Conservation (phyloP, 164 flowering plant genomes). For the Amborella trichopoda region DNA sequence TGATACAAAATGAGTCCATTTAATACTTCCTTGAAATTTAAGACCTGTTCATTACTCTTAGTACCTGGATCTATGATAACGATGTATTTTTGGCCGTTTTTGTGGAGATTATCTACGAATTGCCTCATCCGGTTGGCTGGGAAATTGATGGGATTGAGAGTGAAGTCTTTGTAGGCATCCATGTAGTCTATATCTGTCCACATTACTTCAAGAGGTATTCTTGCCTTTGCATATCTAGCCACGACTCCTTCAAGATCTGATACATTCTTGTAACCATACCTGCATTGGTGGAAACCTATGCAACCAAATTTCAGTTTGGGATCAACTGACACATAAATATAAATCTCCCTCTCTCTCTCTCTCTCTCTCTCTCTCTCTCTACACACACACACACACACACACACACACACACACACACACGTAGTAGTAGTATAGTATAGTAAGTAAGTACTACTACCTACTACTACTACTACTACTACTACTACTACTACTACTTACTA, state of each 20-base stretch:
- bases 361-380: not conserved
- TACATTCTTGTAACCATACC: conserved; percentile 65
- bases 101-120: conserved; percentile 49
- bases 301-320: too few relatives aligned
- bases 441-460: too few relatives aligned
- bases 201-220: conserved; percentile 80
- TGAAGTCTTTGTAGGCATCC: conserved; percentile 76
- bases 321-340: too few relatives aligned
- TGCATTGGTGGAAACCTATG: conserved; percentile 82
- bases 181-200: conserved; percentile 91
- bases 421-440: not conserved
- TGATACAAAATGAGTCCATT: not conserved
- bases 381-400: not conserved
- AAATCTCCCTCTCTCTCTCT: not conserved
- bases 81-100: conserved; percentile 57
- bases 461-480: too few relatives aligned
- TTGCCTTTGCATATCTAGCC: conserved; percentile 61
- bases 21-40: not conserved
- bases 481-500: too few relatives aligned
- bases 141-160: conserved; percentile 67
- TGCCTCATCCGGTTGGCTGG: conserved; percentile 37
- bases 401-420: not conserved
- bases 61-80: conserved; percentile 74
- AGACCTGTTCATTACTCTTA: not conserved
- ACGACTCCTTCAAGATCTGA: conserved; percentile 59